Base-by-base conservation (phyloP, 192 early-diverging fungal species). In the Coemansia sp. region DNA sequence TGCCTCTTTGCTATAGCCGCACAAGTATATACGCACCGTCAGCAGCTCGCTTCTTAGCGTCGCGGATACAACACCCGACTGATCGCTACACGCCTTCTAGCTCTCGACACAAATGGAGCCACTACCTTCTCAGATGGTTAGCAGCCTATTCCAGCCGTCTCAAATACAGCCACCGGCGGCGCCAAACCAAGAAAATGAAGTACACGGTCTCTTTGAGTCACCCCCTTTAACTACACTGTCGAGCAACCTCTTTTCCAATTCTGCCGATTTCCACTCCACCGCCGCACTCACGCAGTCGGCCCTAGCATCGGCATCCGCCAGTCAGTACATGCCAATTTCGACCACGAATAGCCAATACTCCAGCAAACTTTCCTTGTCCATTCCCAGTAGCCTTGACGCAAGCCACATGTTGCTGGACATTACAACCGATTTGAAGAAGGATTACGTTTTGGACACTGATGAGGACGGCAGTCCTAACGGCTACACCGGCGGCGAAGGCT, bases 81-180 rank as follows among this genome's bases (percentile, higher is more conserved):
- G 51, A 53, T 26, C 51, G 26, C 51, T 53, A 31, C 20, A 53
- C 51, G 13, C 26, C 26, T 16, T 16, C 26, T 53, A 28, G 51
- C 51, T 7, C 16, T 53, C 48, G 23, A 50, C 24, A 28, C 24
- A 50, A 11, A 79, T 80, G 77, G 72, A 80, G 39, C 68, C 78
- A 2, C 18, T 76, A 34, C 64, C 66, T 10, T 42, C 70, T 16
- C 79, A 76, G 34, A 37, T 76, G 35, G 42, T 70, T 14, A 60
- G 37, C 57, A 46, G 62, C 40, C 18, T 72, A n/a, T 35, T 74
- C 3, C 73, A 70, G 46, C 59, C 78, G 23, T 48, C 73, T 36
- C 76, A 67, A 51, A 42, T 58, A 43, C 72, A 74, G 51, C 65
- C 67, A 24, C 18, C 59, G 23, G 1, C 63, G 7, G 50, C 50